phyloP scores from a whole-genome alignment of 2,329 filamentous ascomycete species.

The Calonectria multiphialidica region DNA sequence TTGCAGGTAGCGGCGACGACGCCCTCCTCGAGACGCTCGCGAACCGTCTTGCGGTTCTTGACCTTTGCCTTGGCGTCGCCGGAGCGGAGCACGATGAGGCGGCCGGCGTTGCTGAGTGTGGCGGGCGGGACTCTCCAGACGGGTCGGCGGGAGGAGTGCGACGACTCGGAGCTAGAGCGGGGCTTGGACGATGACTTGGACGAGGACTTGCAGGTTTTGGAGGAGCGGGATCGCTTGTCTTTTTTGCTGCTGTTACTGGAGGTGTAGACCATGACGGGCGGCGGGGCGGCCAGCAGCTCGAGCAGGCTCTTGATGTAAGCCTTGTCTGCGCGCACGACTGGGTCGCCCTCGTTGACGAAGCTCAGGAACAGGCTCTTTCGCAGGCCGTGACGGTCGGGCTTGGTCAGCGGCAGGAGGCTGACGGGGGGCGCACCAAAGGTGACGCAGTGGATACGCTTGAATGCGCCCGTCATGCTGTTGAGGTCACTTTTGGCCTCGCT shows the following conservation, averaged over 20 bases:
- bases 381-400: constrained; percentile 62
- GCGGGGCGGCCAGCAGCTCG: constrained; percentile 75
- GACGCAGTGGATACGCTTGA: constrained; percentile 85
- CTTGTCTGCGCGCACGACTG: constrained; percentile 81
- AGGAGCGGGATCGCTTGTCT: constrained; percentile 15
- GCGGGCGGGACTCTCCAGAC: constrained; percentile 75
- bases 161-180: constrained; percentile 11
- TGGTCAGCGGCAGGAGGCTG: constrained; percentile 75
- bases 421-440: constrained; percentile 89
- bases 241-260: constrained; percentile 7
- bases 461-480: constrained; percentile 74
- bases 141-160: constrained; percentile 45
- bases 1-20: constrained; percentile 77
- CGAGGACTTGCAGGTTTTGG: constrained; percentile 27
- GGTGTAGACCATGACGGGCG: constrained; percentile 52
- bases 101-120: constrained; percentile 77
- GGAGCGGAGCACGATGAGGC: constrained; percentile 75
- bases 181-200: constrained; percentile 29
- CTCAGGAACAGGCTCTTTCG: constrained; percentile 80
- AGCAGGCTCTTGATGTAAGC: constrained; percentile 80
- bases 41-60: constrained; percentile 60
- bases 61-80: constrained; percentile 52
- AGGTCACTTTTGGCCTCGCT: constrained; percentile 73
- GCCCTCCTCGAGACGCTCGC: constrained; percentile 66
- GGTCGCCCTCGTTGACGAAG: constrained; percentile 90